Conservation (phyloP, 2,329 filamentous ascomycete genomes). For the Cucurbitaria berberidis region DNA sequence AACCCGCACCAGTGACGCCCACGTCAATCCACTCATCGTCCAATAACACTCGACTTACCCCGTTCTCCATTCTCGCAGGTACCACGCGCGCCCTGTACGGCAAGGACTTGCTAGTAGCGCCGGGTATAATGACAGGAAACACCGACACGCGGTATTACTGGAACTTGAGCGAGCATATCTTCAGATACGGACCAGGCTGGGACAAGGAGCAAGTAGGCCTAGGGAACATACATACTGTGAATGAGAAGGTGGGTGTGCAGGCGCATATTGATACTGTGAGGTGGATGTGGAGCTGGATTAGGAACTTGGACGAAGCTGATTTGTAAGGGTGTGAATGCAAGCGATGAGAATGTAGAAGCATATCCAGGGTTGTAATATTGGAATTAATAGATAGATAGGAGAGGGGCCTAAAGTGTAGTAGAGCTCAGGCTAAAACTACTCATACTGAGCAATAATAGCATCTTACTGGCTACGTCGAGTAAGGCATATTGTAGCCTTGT, state of each 20-base stretch:
- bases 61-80: slow-evolving; percentile 49
- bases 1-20: slow-evolving; percentile 65
- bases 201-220: slow-evolving; percentile 49
- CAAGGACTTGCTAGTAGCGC: slow-evolving; percentile 46
- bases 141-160: slow-evolving; percentile 62
- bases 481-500: no score
- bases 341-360: neutral
- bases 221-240: slow-evolving; percentile 58
- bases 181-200: slow-evolving; percentile 58
- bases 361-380: no score
- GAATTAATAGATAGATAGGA: no score
- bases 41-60: slow-evolving; percentile 20
- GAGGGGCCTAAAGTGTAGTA: no score
- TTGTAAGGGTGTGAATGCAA: slow-evolving; percentile 20
- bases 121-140: slow-evolving; percentile 59
- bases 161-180: slow-evolving; percentile 60
- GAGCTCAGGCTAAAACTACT: no score
- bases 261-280: slow-evolving; percentile 53
- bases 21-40: slow-evolving; percentile 44
- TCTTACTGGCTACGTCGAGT: no score
- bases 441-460: no score
- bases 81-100: slow-evolving; percentile 54
- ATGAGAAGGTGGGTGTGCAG: slow-evolving; percentile 54
- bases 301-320: slow-evolving; percentile 55
- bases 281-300: slow-evolving; percentile 53